phyloP scores from a whole-genome alignment of 495 filamentous ascomycete genomes.

The Daldinia vernicosa region DNA sequence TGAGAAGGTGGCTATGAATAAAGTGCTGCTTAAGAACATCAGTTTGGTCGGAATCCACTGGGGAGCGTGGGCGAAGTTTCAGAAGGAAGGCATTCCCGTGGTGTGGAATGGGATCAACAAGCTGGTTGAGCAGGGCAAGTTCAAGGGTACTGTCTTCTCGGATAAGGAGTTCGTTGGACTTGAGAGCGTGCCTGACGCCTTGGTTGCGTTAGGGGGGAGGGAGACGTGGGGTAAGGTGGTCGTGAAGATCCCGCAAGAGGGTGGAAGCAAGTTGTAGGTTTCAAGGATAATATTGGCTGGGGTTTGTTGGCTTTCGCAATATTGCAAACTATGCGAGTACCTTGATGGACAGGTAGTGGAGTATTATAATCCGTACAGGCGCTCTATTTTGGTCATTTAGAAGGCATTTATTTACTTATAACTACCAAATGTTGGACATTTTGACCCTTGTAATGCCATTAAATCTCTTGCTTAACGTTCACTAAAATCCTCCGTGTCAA shows the following conservation, averaged over 20 bases:
- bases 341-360: not conserved
- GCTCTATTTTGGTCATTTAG: not conserved
- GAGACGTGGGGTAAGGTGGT: constrained; percentile 98
- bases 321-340: not conserved
- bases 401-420: not conserved
- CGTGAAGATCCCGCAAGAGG: constrained; percentile 80
- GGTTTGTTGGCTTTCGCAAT: not conserved
- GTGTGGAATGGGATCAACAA: constrained; percentile 87
- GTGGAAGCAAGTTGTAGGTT: constrained; percentile 60
- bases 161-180: constrained; percentile 85
- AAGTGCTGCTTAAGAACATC: constrained; percentile 94
- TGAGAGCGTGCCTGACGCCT: constrained; percentile 77
- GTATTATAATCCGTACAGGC: constrained; percentile 3
- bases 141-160: constrained; percentile 80
- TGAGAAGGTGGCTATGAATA: constrained; percentile 91
- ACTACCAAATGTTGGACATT: not conserved
- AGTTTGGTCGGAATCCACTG: constrained; percentile 89
- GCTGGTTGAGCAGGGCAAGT: constrained; percentile 79
- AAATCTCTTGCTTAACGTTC: not conserved
- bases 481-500: not conserved
- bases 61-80: constrained; percentile 81
- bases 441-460: not conserved
- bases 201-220: constrained; percentile 77
- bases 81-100: constrained; percentile 71
- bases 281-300: not conserved